Evolutionary conservation across 768 basidiomycete species (phyloP), one percentile per base, ranked within the genome.

Genomic region (Suillus brevipes): DNA sequence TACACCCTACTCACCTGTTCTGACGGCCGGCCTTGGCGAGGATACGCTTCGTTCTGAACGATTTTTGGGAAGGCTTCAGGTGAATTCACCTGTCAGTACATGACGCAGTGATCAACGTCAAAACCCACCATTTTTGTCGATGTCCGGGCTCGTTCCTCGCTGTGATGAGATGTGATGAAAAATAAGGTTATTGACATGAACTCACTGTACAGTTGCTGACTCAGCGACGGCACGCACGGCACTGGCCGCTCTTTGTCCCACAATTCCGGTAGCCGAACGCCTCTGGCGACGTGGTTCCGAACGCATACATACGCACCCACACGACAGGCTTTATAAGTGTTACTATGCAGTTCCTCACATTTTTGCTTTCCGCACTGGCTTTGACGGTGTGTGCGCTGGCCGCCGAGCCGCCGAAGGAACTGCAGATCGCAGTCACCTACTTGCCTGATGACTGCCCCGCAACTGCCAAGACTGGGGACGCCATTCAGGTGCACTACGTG

Each of bases 1-100:
- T 4, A 9, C 50, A 40, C 10, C 36, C 18, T 10, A 5, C 86
- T 71, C 73, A 95, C 92, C 97, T 88, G 85, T 99, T 99, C 87
- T 97, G 95, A 75, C 94, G 89, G 66, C 84, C 79, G 67, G 94
- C 94, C 87, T 99, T 99, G 78, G 97, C 95, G 73, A 99, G 92
- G 77, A 89, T 96, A 78, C 90, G 89, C 85, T 99, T 99, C 78
- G 92, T 95, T 77, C 92, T 87, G 88, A 98, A 98, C 65, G 94
- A 87, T 84, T 99, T 99, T 89, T 98, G 94, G 78, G 97, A 98
- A 81, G 97, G 97, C 97, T 98, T 20, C 67, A 23, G 50, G 56
- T 4, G 43, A 64, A 66, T 18, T 38, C 16, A 37, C 43, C 13
- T 20, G 61, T 73, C 49, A 75, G 63, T 47, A 45, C 62, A 10